A percentile compares a stretch with the other conserved stretches of the same genome.
Evolutionary conservation across 2,329 filamentous ascomycete species (phyloP).

Genomic region (Capronia coronata): DNA sequence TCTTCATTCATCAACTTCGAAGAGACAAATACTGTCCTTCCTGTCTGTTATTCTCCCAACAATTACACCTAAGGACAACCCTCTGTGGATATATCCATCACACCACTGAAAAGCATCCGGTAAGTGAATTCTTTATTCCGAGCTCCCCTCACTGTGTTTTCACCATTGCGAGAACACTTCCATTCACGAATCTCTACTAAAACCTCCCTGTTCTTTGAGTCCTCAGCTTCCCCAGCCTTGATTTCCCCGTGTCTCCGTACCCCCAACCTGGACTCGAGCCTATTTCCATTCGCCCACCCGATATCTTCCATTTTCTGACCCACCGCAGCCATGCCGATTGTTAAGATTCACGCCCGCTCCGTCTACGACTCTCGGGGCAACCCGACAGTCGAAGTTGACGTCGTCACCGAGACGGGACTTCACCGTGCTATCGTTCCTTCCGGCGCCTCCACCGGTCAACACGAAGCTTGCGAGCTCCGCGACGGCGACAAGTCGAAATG

Average conservation of each 20-base stretch:
- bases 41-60: constrained; percentile 2
- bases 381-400: constrained; percentile 97
- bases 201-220: background rate
- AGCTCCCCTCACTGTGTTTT: background rate
- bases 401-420: constrained; percentile 91
- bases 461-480: constrained; percentile 86
- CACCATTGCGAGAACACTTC: background rate
- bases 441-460: constrained; percentile 88
- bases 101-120: constrained; percentile 1
- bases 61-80: constrained; percentile 12
- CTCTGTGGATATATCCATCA: constrained; percentile 17
- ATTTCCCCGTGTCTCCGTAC: background rate
- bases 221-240: constrained; percentile 8
- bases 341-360: constrained; percentile 83
- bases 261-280: background rate
- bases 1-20: background rate
- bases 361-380: constrained; percentile 99
- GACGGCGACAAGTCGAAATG: constrained; percentile 83
- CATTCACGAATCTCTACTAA: constrained; percentile 5
- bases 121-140: background rate
- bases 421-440: constrained; percentile 97
- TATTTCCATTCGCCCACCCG: constrained; percentile 8
- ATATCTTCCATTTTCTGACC: constrained; percentile 17
- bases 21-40: background rate
- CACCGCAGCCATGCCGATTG: constrained; percentile 64